Conservation (phyloP, 2,329 filamentous ascomycete genomes). For the Monascus ruber region DNA sequence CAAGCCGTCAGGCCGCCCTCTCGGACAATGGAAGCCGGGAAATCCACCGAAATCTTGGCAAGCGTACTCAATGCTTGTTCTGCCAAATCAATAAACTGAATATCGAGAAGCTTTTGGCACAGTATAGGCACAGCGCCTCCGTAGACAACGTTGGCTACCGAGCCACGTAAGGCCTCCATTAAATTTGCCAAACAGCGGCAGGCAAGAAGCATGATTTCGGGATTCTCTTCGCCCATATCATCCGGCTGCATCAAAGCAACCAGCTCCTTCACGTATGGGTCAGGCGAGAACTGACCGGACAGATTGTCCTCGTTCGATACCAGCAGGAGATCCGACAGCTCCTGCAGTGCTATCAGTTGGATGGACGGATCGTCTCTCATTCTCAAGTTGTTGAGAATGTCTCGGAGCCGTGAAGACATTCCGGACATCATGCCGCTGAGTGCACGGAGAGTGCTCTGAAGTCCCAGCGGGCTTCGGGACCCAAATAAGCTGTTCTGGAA, state of each 20-base stretch:
- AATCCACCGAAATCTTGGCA: slow-evolving; percentile 95
- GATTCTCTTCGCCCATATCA: slow-evolving; percentile 78
- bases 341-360: slow-evolving; percentile 84
- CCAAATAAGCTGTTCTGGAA: slow-evolving; percentile 56
- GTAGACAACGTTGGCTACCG: slow-evolving; percentile 91
- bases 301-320: slow-evolving; percentile 96
- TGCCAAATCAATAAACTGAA: slow-evolving; percentile 92
- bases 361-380: slow-evolving; percentile 76
- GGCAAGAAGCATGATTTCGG: slow-evolving; percentile 92
- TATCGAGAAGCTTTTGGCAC: slow-evolving; percentile 89
- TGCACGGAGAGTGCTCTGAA: slow-evolving; percentile 74
- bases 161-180: slow-evolving; percentile 91
- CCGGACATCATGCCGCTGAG: slow-evolving; percentile 88
- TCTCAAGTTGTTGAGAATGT: slow-evolving; percentile 63
- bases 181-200: slow-evolving; percentile 92
- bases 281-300: slow-evolving; percentile 86
- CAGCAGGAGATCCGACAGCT: slow-evolving; percentile 82
- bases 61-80: slow-evolving; percentile 94
- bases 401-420: slow-evolving; percentile 65
- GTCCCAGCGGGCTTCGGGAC: slow-evolving; percentile 48
- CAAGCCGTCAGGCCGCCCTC: slow-evolving; percentile 95
- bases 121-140: slow-evolving; percentile 91
- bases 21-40: slow-evolving; percentile 85
- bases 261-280: slow-evolving; percentile 90
- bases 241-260: slow-evolving; percentile 84